Evolutionary conservation across 371 early-diverging fungal genomes (phyloP).

Genomic region (Conidiobolus incongruus): DNA sequence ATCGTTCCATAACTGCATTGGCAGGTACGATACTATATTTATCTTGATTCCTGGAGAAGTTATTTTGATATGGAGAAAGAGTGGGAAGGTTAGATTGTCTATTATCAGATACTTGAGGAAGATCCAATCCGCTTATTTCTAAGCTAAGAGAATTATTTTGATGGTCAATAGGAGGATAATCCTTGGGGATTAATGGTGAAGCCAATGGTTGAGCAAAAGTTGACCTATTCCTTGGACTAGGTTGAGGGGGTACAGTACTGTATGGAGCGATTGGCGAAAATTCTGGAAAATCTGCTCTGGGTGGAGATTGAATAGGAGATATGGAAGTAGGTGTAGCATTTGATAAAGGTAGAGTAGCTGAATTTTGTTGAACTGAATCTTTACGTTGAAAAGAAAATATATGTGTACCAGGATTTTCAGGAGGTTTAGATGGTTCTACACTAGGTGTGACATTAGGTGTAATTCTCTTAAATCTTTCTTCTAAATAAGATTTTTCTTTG

Average conservation of each 20-base stretch:
- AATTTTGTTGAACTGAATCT: background rate
- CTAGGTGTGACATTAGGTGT: constrained; percentile 1
- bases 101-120: constrained; percentile 7
- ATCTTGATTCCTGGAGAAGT: constrained; percentile 7
- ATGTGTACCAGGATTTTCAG: background rate
- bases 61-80: constrained; percentile 2
- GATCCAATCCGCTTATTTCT: constrained; percentile 5
- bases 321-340: constrained; percentile 7
- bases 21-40: constrained; percentile 4
- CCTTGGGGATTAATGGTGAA: constrained; percentile 6
- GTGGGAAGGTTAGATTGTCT: constrained; percentile 6
- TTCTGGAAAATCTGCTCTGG: constrained; percentile 7
- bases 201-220: constrained; percentile 8
- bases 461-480: constrained; percentile 4
- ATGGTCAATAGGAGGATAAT: background rate
- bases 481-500: constrained; percentile 41
- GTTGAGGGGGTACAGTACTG: constrained; percentile 6
- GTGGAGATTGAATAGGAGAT: constrained; percentile 5
- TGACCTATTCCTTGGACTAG: constrained; percentile 8
- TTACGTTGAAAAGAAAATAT: constrained; percentile 4
- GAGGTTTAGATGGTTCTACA: background rate
- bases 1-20: background rate
- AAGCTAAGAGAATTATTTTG: constrained; percentile 6
- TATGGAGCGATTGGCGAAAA: constrained; percentile 4
- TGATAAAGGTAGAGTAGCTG: constrained; percentile 6